These are phyloP conservation scores for Escovopsis weberi DNA, from an alignment of 2,329 filamentous ascomycete species.

Conservation along the genomic window DNA sequence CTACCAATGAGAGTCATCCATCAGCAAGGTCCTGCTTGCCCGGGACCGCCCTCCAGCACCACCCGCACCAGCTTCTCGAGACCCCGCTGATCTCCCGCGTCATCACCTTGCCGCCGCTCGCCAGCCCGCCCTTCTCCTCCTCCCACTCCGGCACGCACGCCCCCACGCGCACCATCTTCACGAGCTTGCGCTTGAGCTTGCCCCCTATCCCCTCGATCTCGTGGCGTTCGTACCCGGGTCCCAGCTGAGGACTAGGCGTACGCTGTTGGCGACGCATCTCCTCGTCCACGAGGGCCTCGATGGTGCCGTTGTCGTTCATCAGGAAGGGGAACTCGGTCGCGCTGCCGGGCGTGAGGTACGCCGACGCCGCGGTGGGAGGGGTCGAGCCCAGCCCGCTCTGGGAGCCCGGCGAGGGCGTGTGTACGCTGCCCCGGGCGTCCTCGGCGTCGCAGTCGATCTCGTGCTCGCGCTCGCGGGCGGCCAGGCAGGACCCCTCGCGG, in stretches of 20 bases:
- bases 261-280: constrained; percentile 17
- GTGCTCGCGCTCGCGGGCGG: constrained; percentile 61
- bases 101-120: constrained; percentile 40
- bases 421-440: constrained; percentile 39
- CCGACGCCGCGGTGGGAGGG: constrained; percentile 6
- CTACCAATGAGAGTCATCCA: not conserved
- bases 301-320: constrained; percentile 7
- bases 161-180: constrained; percentile 67
- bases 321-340: constrained; percentile 6
- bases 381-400: constrained; percentile 6
- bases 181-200: constrained; percentile 74
- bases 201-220: constrained; percentile 89
- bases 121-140: constrained; percentile 47
- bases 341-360: constrained; percentile 2
- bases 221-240: constrained; percentile 67
- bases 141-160: constrained; percentile 76
- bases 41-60: constrained; percentile 69
- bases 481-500: constrained; percentile 61
- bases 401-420: constrained; percentile 3
- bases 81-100: constrained; percentile 53
- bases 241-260: constrained; percentile 35
- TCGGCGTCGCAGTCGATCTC: constrained; percentile 79
- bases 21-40: constrained; percentile 28
- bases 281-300: constrained; percentile 16
- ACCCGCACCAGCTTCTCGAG: constrained; percentile 76